Percentiles rank a stretch among this genome's conserved stretches.
Conservation (phyloP, 306 rosid species). For the Elaeagnus macrophylla region DNA sequence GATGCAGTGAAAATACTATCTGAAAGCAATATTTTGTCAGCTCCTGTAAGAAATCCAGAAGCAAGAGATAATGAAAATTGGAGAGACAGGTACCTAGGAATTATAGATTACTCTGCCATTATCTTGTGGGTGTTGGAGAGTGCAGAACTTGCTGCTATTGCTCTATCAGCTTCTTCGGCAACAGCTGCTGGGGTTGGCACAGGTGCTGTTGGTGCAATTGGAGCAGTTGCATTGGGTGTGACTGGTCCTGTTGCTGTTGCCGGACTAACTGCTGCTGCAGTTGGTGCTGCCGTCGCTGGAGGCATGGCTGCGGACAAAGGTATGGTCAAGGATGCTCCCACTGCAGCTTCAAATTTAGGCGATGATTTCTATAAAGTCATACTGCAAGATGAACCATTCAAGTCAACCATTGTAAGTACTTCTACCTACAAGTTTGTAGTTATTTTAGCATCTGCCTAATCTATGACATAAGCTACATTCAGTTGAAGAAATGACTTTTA, state of each 20-base stretch:
- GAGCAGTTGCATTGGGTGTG: conserved; percentile 70
- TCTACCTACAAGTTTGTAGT: neutral
- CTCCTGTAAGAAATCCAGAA: conserved; percentile 61
- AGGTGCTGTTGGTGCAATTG: conserved; percentile 71
- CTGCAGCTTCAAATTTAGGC: conserved; percentile 65
- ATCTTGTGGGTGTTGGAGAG: conserved; percentile 87
- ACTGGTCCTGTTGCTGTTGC: conserved; percentile 82
- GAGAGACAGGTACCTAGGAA: conserved; percentile 76
- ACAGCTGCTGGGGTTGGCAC: conserved; percentile 83
- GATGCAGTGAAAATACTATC: conserved; percentile 68
- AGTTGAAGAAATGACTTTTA: neutral
- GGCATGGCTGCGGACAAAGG: conserved; percentile 58
- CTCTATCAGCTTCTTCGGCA: conserved; percentile 70
- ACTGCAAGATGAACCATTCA: conserved; percentile 88
- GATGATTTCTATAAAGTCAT: conserved; percentile 72
- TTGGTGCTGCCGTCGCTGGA: conserved; percentile 81
- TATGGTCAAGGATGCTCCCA: conserved; percentile 58
- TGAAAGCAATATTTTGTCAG: conserved; percentile 71
- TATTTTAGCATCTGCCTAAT: neutral
- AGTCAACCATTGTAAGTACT: conserved; percentile 74
- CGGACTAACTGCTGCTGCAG: conserved; percentile 84
- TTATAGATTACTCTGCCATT: conserved; percentile 72
- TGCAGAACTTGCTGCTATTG: conserved; percentile 82
- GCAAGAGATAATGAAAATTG: conserved; percentile 46
- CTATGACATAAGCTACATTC: neutral